Percentiles rank a stretch among this genome's conserved stretches.
Evolutionary conservation across 495 filamentous ascomycete genomes (phyloP).

Genomic region (Xylaria intraflava): DNA sequence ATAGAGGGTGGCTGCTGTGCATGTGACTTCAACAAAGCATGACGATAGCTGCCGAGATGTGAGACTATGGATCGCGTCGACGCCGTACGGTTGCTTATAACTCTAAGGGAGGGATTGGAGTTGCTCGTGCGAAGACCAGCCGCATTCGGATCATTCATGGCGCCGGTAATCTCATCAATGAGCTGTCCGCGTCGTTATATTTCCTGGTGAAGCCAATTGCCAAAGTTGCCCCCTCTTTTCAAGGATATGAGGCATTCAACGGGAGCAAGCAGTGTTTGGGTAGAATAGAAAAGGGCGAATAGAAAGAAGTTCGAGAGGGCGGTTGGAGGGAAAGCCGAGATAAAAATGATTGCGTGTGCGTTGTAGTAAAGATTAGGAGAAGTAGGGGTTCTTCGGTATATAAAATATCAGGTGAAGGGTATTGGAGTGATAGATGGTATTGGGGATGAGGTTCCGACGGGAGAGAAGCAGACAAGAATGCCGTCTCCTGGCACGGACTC

Average conservation of each 20-base stretch:
- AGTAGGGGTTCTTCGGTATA: neutral
- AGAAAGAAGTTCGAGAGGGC: neutral
- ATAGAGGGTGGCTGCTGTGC: conserved; percentile 2
- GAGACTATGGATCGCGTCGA: conserved; percentile 15
- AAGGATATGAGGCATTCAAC: no score
- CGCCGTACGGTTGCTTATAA: conserved; percentile 8
- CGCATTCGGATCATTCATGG: neutral
- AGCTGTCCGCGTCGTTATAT: neutral
- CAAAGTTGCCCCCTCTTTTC: no score
- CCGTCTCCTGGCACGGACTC: neutral
- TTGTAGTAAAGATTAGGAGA: neutral
- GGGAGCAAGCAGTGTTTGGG: neutral
- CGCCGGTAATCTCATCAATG: neutral
- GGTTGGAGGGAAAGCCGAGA: neutral
- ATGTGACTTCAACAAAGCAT: conserved; percentile 17
- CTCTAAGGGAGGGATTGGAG: conserved; percentile 20
- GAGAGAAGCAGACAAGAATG: neutral
- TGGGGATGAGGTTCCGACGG: neutral
- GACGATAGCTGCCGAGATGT: conserved; percentile 9
- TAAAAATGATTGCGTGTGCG: neutral
- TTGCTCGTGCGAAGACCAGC: conserved; percentile 12
- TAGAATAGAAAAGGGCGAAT: neutral
- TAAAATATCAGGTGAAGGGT: neutral
- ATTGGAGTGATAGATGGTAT: neutral
- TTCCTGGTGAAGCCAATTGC: neutral